These are phyloP conservation scores for Malus hybrid DNA, from an alignment of 331 rosid genomes.

Conservation along the genomic window DNA sequence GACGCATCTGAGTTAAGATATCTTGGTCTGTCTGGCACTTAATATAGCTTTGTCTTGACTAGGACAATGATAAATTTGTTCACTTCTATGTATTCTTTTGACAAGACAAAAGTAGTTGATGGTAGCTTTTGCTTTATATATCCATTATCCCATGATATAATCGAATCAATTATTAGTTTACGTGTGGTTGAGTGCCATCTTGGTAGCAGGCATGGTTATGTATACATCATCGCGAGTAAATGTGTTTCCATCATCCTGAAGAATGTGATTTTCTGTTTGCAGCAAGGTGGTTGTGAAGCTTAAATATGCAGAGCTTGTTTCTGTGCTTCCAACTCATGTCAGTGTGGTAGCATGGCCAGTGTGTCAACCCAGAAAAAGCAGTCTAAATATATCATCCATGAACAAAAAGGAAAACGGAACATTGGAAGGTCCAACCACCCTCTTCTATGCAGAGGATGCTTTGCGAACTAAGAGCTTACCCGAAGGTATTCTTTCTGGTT, in stretches of 20 bases:
- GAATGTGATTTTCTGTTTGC: slow-evolving; percentile 29
- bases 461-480: slow-evolving; percentile 76
- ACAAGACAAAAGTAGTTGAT: background rate
- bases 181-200: background rate
- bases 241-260: slow-evolving; percentile 7
- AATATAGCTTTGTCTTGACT: background rate
- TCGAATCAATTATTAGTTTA: background rate
- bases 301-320: slow-evolving; percentile 69
- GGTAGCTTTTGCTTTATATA: background rate
- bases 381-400: slow-evolving; percentile 21
- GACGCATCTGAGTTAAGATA: background rate
- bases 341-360: slow-evolving; percentile 82
- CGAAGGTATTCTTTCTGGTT: slow-evolving; percentile 45
- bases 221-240: background rate
- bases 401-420: slow-evolving; percentile 56
- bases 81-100: background rate
- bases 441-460: slow-evolving; percentile 88
- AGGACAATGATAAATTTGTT: background rate
- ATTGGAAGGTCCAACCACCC: slow-evolving; percentile 50
- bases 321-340: slow-evolving; percentile 64
- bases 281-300: slow-evolving; percentile 86
- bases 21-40: background rate
- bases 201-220: background rate
- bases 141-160: background rate
- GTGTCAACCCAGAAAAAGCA: slow-evolving; percentile 41